A percentile compares a stretch with the other conserved stretches of the same genome.
phyloP scores from a whole-genome alignment of 2,329 filamentous ascomycete species.

The Rugonectria rugulosa region DNA sequence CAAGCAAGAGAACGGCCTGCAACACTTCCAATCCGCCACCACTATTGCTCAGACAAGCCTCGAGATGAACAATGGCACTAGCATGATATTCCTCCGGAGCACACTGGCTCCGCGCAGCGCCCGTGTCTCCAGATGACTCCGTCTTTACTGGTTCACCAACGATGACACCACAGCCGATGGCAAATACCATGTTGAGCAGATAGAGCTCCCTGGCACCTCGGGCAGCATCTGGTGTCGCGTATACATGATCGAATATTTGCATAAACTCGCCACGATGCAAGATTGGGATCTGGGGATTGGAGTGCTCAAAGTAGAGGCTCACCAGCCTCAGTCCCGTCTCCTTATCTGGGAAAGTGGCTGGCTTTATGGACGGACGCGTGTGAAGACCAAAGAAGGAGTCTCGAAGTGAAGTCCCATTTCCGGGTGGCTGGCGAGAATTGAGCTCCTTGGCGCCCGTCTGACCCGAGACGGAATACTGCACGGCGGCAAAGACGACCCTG shows the following conservation, averaged over 20 bases:
- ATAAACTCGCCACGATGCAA: slow-evolving; percentile 90
- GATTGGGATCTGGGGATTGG: slow-evolving; percentile 94
- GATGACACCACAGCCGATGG: slow-evolving; percentile 93
- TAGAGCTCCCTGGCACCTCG: slow-evolving; percentile 86
- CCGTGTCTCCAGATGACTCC: slow-evolving; percentile 46
- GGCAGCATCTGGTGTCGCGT: slow-evolving; percentile 70
- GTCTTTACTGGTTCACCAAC: slow-evolving; percentile 69
- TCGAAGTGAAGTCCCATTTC: slow-evolving; percentile 79
- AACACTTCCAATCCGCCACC: slow-evolving; percentile 92
- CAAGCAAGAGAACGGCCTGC: slow-evolving; percentile 89
- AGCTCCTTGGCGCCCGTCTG: slow-evolving; percentile 57
- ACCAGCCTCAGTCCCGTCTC: slow-evolving; percentile 77
- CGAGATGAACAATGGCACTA: slow-evolving; percentile 89
- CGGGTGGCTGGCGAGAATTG: slow-evolving; percentile 33
- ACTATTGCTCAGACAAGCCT: slow-evolving; percentile 83
- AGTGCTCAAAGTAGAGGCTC: slow-evolving; percentile 91
- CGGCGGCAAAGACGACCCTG: slow-evolving; percentile 90
- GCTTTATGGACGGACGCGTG: slow-evolving; percentile 85
- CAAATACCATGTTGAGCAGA: slow-evolving; percentile 95
- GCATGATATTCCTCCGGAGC: slow-evolving; percentile 97
- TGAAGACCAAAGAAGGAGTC: slow-evolving; percentile 98
- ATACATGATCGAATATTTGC: slow-evolving; percentile 84
- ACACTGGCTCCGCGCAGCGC: slow-evolving; percentile 51
- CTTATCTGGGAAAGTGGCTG: slow-evolving; percentile 82
- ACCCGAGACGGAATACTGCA: slow-evolving; percentile 74